These are phyloP conservation scores for Cyclotella atomus DNA, from an alignment of 108 stramenopile species.

Conservation along the genomic window DNA sequence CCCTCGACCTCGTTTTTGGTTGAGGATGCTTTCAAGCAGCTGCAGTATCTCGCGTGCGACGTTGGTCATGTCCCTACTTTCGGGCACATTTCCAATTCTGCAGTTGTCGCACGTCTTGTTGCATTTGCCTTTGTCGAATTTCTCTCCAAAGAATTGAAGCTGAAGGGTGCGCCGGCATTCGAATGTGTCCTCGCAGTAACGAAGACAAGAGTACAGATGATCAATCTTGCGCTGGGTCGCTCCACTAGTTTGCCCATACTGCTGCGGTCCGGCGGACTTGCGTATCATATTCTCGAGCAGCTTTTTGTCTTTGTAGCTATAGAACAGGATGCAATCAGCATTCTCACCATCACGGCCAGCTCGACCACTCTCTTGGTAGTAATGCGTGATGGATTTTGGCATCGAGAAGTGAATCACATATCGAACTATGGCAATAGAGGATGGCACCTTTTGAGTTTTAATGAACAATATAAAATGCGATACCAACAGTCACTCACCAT, in stretches of 20 bases:
- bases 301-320: slow-evolving; percentile 89
- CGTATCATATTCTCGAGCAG: slow-evolving; percentile 86
- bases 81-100: slow-evolving; percentile 62
- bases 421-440: slow-evolving; percentile 56
- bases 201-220: slow-evolving; percentile 82
- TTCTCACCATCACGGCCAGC: slow-evolving; percentile 94
- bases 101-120: slow-evolving; percentile 91
- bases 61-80: slow-evolving; percentile 63
- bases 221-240: slow-evolving; percentile 81
- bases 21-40: slow-evolving; percentile 45
- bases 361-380: slow-evolving; percentile 97
- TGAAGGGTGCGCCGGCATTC: slow-evolving; percentile 90
- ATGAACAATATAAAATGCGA: background rate
- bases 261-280: slow-evolving; percentile 45
- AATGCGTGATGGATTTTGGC: slow-evolving; percentile 98
- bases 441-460: slow-evolving; percentile 48
- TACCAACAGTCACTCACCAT: slow-evolving; percentile 34
- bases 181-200: slow-evolving; percentile 87
- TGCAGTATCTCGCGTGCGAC: slow-evolving; percentile 64
- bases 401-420: slow-evolving; percentile 98
- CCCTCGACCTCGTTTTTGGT: slow-evolving; percentile 54
- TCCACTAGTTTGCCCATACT: slow-evolving; percentile 37
- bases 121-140: slow-evolving; percentile 78
- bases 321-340: slow-evolving; percentile 96
- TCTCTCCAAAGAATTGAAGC: slow-evolving; percentile 91